Percentiles rank a stretch among this genome's conserved stretches.
These are phyloP conservation scores for Passalora sequoiae DNA, from an alignment of 2,329 filamentous ascomycete genomes.

Conservation along the genomic window DNA sequence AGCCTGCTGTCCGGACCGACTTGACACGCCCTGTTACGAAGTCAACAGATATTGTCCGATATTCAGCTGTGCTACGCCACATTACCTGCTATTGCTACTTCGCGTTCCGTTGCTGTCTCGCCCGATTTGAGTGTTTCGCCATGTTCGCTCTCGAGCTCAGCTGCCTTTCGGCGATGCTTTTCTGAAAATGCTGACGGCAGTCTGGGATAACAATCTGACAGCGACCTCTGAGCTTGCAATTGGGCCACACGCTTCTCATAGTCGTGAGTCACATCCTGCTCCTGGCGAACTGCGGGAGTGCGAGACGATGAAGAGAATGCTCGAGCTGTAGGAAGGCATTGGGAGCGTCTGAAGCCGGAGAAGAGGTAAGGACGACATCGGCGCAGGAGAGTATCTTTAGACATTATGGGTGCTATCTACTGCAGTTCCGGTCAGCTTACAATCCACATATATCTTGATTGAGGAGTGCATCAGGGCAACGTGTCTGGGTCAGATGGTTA, in stretches of 20 bases:
- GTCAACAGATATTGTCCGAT: too few relatives aligned
- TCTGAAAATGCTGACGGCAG: conserved; percentile 23
- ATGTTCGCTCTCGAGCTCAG: conserved; percentile 3
- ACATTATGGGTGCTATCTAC: conserved; percentile 24
- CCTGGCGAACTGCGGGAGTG: conserved; percentile 5
- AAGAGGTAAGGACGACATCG: conserved; percentile 53
- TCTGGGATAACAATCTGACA: conserved; percentile 55
- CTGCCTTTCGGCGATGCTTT: conserved; percentile 18
- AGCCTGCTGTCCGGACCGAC: conserved; percentile 65
- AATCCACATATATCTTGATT: not conserved
- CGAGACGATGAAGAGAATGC: conserved; percentile 42
- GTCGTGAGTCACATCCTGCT: conserved; percentile 32
- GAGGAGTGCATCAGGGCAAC: not conserved
- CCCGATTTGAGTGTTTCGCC: conserved; percentile 8
- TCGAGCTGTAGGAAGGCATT: conserved; percentile 33
- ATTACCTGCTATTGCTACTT: conserved; percentile 1
- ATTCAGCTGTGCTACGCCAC: too few relatives aligned
- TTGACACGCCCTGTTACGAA: conserved; percentile 61
- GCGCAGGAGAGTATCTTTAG: conserved; percentile 43
- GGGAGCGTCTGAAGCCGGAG: conserved; percentile 27
- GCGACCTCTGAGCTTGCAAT: conserved; percentile 45
- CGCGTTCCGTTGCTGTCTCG: conserved; percentile 7
- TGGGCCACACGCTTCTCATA: conserved; percentile 51
- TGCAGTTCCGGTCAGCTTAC: conserved; percentile 13
- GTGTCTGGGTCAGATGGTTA: conserved; percentile 14